A percentile compares a stretch with the other conserved stretches of the same genome.
Evolutionary conservation across 305 asterid genomes (phyloP).

Genomic region (Ruellia speciosa): DNA sequence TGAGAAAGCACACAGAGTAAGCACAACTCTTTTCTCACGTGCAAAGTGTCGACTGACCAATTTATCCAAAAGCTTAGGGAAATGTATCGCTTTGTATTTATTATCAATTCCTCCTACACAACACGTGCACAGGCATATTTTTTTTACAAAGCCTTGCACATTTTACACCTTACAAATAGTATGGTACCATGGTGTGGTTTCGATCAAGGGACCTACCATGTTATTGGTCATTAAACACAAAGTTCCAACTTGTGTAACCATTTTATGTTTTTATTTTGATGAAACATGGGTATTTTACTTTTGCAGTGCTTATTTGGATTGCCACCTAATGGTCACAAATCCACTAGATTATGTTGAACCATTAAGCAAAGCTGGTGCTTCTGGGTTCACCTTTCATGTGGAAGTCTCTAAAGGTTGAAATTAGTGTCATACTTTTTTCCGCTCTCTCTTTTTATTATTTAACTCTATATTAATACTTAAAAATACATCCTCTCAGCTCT

Average conservation of each 20-base stretch:
- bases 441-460: too few relatives aligned
- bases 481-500: too few relatives aligned
- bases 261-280: conserved; percentile 2
- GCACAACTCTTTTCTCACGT: conserved; percentile 6
- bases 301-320: conserved; percentile 87
- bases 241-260: conserved; percentile 2
- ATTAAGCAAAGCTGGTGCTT: conserved; percentile 83
- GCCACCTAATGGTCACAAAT: conserved; percentile 94
- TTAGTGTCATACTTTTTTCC: neutral
- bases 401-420: conserved; percentile 70
- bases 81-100: too few relatives aligned
- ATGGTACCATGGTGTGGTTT: too few relatives aligned
- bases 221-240: neutral
- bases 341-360: conserved; percentile 89
- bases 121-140: too few relatives aligned
- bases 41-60: too few relatives aligned
- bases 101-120: too few relatives aligned
- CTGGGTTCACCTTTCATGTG: conserved; percentile 90
- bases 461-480: too few relatives aligned
- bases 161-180: too few relatives aligned
- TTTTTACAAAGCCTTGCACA: too few relatives aligned
- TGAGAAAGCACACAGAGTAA: conserved; percentile 77
- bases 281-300: neutral
- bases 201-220: too few relatives aligned
- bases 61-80: too few relatives aligned